A percentile compares a stretch with the other conserved stretches of the same genome.
These are phyloP conservation scores for Diospyros kaki DNA, from an alignment of 148 eudicot genomes.

Conservation along the genomic window DNA sequence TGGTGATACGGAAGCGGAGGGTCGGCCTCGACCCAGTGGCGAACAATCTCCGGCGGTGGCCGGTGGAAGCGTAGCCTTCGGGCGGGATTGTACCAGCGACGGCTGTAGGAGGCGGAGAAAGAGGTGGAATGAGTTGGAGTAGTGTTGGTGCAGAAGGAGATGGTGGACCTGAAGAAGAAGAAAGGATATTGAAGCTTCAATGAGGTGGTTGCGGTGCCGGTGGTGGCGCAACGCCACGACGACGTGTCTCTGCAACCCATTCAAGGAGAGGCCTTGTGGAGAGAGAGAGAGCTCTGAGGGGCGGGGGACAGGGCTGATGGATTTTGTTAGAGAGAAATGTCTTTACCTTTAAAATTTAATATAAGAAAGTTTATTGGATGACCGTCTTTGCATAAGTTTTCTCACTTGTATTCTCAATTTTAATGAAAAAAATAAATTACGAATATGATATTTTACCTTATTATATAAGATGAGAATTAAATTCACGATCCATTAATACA, in stretches of 20 bases:
- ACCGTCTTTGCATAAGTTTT: too few relatives aligned
- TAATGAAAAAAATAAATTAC: too few relatives aligned
- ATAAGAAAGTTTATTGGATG: too few relatives aligned
- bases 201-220: not conserved
- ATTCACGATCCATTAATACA: too few relatives aligned
- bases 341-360: too few relatives aligned
- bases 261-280: not conserved
- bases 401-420: too few relatives aligned
- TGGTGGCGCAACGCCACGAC: slow-evolving; percentile 6
- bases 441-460: too few relatives aligned
- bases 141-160: slow-evolving; percentile 17
- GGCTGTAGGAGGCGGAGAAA: not conserved
- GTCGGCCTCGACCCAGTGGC: slow-evolving; percentile 19
- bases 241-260: slow-evolving; percentile 21
- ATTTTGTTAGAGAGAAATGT: too few relatives aligned
- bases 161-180: slow-evolving; percentile 6
- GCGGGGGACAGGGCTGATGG: not conserved
- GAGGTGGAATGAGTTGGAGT: slow-evolving; percentile 16
- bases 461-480: too few relatives aligned
- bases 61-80: not conserved
- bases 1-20: not conserved
- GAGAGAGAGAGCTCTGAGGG: not conserved
- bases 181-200: slow-evolving; percentile 2
- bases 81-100: not conserved
- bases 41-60: slow-evolving; percentile 11